Conservation (phyloP, 306 rosid genomes). For the Malus orientalis region DNA sequence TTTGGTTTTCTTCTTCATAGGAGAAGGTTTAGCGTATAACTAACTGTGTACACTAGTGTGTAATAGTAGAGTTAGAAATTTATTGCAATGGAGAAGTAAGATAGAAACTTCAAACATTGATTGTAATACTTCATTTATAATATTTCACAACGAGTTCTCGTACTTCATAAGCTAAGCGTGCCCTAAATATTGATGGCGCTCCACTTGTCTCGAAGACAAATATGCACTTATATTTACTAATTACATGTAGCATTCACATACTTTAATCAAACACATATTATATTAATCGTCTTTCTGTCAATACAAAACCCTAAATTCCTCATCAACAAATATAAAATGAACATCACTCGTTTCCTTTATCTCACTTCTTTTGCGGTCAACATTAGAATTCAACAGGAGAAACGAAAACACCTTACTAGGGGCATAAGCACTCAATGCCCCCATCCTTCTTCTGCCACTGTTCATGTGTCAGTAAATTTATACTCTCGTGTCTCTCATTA, state of each 20-base stretch:
- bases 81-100: too few relatives aligned
- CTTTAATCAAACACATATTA: too few relatives aligned
- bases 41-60: too few relatives aligned
- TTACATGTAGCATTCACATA: neutral
- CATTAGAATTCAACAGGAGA: too few relatives aligned
- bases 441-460: neutral
- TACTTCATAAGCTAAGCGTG: too few relatives aligned
- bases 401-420: too few relatives aligned
- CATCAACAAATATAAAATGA: neutral
- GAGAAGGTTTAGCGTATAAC: neutral
- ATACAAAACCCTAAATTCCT: neutral
- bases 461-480: neutral
- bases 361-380: neutral
- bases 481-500: neutral
- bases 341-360: too few relatives aligned
- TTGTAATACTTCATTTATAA: too few relatives aligned
- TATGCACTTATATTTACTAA: neutral
- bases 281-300: neutral
- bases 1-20: neutral
- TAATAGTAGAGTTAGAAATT: too few relatives aligned
- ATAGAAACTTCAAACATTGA: too few relatives aligned
- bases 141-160: too few relatives aligned
- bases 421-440: neutral
- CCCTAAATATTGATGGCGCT: too few relatives aligned
- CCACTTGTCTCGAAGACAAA: neutral